phyloP scores from a whole-genome alignment of 331 rosid species.

The Acacia pycnantha region DNA sequence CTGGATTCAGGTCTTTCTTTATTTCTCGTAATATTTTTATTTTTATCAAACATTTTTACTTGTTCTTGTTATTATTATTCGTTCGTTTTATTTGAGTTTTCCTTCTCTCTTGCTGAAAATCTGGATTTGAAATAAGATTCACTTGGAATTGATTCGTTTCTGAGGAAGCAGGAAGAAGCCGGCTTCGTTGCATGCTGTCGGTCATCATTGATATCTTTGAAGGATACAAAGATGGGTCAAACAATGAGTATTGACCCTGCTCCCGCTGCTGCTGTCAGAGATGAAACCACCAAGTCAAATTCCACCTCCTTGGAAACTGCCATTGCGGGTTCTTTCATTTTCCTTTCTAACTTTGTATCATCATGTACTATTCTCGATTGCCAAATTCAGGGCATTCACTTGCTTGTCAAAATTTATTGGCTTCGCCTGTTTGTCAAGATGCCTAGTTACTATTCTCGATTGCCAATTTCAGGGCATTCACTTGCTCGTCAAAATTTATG shows the following conservation, averaged over 20 bases:
- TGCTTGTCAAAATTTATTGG: not conserved
- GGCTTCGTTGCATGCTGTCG: not conserved
- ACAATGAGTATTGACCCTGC: slow-evolving; percentile 44
- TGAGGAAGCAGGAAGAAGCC: not conserved
- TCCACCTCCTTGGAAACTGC: slow-evolving; percentile 59
- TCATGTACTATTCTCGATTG: not conserved
- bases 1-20: not conserved
- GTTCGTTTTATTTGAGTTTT: not conserved
- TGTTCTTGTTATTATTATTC: not conserved
- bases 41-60: not conserved
- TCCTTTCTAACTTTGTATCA: not conserved
- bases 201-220: not conserved
- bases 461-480: not conserved
- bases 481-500: not conserved
- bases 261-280: slow-evolving; percentile 26
- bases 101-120: not conserved
- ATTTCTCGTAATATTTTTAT: not conserved
- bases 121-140: not conserved
- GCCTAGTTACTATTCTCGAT: not conserved
- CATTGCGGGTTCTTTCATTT: slow-evolving; percentile 54
- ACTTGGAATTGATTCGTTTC: not conserved
- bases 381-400: not conserved
- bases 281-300: slow-evolving; percentile 30
- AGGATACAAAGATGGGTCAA: slow-evolving; percentile 69
- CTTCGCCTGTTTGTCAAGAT: slow-evolving; percentile 36